These are phyloP conservation scores for Chlorella vulgaris DNA, from an alignment of 139 green algal genomes.

Conservation along the genomic window DNA sequence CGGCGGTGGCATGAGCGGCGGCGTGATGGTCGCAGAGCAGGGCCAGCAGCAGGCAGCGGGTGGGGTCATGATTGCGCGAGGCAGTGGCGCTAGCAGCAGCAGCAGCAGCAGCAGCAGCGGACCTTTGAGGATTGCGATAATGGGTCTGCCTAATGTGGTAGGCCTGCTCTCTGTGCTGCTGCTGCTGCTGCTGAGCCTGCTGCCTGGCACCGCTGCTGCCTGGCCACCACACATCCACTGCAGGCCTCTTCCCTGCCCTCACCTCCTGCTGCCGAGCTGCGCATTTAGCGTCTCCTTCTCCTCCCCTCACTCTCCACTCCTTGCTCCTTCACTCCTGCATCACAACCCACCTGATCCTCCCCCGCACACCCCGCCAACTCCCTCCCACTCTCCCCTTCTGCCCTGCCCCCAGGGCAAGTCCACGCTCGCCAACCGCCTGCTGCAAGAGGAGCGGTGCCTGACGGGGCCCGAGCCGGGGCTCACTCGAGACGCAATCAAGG, in stretches of 20 bases:
- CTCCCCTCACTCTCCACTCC: no score
- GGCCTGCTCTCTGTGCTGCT: background rate
- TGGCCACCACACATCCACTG: no score
- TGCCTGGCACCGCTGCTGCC: background rate
- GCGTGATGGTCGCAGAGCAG: background rate
- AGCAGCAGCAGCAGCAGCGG: background rate
- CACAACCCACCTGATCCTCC: background rate
- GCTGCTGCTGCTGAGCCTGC: background rate
- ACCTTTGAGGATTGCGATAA: constrained; percentile 64
- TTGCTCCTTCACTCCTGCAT: background rate
- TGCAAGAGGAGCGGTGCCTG: constrained; percentile 78
- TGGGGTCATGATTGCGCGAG: background rate
- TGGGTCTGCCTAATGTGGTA: constrained; percentile 84
- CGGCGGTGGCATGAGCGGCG: background rate
- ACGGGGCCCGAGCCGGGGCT: constrained; percentile 94
- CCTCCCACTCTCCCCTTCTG: background rate
- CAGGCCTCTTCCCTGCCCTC: no score
- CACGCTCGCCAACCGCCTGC: constrained; percentile 83
- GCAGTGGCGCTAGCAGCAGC: constrained; percentile 9
- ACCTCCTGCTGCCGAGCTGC: no score
- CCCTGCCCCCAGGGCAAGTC: constrained; percentile 72
- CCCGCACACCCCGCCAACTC: background rate
- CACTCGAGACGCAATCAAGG: constrained; percentile 82
- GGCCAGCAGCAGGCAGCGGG: background rate
- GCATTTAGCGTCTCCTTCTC: no score